Evolutionary conservation across 345 rosid species (phyloP), one percentile per base, ranked within the genome.

Genomic region (Lepidium aucheri): DNA sequence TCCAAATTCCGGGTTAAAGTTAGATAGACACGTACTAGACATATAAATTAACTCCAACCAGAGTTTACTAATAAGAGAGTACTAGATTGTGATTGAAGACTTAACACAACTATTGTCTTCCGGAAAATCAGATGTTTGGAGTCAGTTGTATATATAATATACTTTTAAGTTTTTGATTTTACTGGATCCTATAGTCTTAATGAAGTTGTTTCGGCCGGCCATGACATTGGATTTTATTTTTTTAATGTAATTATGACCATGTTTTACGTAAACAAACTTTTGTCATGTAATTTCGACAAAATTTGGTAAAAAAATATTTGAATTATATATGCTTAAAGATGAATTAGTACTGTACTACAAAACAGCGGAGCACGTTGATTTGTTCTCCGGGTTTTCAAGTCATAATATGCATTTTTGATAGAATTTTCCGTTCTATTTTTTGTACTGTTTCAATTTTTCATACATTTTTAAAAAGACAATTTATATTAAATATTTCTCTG

Each of bases 31-130:
- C n/a, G n/a, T n/a, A n/a, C 39, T 36, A 32, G 4, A 30, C 10
- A 40, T 51, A 33, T n/a, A n/a, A n/a, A n/a, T 32, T 69, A 56
- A 33, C 58, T 68, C 65, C 34, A n/a, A 46, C 20, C n/a, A 40
- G n/a, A 18, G 22, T 9, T 7, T 47, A 16, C 11, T 13, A 47
- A 35, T n/a, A n/a, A n/a, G n/a, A n/a, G n/a, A n/a, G 4, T 47
- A 16, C 11, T 17, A 58, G 36, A 55, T 47, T 45, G 38, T 50
- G 28, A 10, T 50, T 36, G 58, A 28, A 63, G 38, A 50, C 24
- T 24, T 36, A 20, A 20, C 38, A 30, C 11, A 41, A 12, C 30
- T 12, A 26, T 28, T 17, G 39, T 68, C 45, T 28, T 51, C 60
- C 34, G 28, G 16, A 12, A 33, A 33, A 20, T 51, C 50, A 60